phyloP scores from a whole-genome alignment of 257 asterid genomes.

The Solanum chmielewskii region DNA sequence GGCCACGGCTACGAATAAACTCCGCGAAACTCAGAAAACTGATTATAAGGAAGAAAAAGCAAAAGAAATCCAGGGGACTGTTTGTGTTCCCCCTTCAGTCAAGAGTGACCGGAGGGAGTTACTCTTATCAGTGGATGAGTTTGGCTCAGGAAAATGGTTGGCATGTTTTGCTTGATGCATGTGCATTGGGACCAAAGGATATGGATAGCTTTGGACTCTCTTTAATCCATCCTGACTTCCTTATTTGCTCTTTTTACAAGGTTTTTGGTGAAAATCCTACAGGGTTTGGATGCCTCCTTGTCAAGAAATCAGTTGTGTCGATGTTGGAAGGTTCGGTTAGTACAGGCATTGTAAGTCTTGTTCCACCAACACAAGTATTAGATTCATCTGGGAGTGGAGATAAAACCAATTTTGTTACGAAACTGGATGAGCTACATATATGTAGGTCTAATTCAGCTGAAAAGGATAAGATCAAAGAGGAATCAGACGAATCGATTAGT shows the following conservation, averaged over 20 bases:
- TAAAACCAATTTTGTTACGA: background rate
- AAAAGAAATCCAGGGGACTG: slow-evolving; percentile 41
- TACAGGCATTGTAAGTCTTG: slow-evolving; percentile 51
- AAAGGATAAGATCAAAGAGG: background rate
- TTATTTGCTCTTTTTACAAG: slow-evolving; percentile 80
- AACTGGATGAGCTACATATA: slow-evolving; percentile 6
- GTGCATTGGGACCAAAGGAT: slow-evolving; percentile 81
- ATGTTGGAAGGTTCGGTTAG: slow-evolving; percentile 43
- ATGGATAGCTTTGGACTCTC: slow-evolving; percentile 86
- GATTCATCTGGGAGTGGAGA: slow-evolving; percentile 54
- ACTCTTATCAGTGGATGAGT: slow-evolving; percentile 92
- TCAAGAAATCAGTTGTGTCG: slow-evolving; percentile 47
- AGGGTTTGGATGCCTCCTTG: slow-evolving; percentile 88
- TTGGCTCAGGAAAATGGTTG: slow-evolving; percentile 80
- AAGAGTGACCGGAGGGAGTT: slow-evolving; percentile 66
- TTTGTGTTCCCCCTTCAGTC: slow-evolving; percentile 90
- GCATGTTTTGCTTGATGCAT: slow-evolving; percentile 88
- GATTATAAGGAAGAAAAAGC: slow-evolving; percentile 34
- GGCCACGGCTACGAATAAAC: slow-evolving; percentile 75
- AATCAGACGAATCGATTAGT: slow-evolving; percentile 4
- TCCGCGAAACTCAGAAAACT: slow-evolving; percentile 39
- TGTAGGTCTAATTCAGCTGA: background rate
- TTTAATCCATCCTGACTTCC: slow-evolving; percentile 70
- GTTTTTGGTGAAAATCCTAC: slow-evolving; percentile 82
- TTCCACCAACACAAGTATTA: slow-evolving; percentile 27